A percentile compares a stretch with the other conserved stretches of the same genome.
Conservation (phyloP, 2,329 filamentous ascomycete genomes). For the Lachnellula willkommii region DNA sequence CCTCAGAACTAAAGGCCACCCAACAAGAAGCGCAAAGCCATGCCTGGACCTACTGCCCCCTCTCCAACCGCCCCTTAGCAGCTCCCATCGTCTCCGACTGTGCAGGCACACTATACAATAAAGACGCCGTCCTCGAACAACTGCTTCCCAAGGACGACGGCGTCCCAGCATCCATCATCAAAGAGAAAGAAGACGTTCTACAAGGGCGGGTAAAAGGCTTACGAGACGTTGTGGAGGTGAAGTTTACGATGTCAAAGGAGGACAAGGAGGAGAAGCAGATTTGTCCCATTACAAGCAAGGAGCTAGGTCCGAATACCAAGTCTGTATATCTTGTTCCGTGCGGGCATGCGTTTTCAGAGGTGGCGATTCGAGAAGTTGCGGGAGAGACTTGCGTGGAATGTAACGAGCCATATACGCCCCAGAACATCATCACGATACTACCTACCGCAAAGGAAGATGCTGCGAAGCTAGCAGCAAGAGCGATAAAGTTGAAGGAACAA, state of each 20-base stretch:
- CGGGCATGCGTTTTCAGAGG: constrained; percentile 88
- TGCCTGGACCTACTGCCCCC: constrained; percentile 78
- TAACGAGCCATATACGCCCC: constrained; percentile 63
- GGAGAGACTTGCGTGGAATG: constrained; percentile 66
- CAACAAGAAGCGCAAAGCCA: constrained; percentile 80
- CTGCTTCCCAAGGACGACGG: constrained; percentile 51
- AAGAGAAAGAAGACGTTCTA: constrained; percentile 57
- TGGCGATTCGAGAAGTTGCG: constrained; percentile 74
- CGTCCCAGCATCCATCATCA: constrained; percentile 35
- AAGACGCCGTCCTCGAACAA: constrained; percentile 76
- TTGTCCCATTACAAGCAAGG: constrained; percentile 84
- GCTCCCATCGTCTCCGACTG: constrained; percentile 74
- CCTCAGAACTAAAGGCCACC: constrained; percentile 83
- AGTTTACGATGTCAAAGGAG: constrained; percentile 53
- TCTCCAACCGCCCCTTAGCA: constrained; percentile 70
- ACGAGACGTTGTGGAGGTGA: constrained; percentile 81
- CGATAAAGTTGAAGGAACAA: constrained; percentile 62
- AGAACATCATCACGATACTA: constrained; percentile 79
- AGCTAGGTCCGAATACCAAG: constrained; percentile 71
- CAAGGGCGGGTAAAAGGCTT: constrained; percentile 66
- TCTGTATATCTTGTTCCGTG: constrained; percentile 90
- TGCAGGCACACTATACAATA: constrained; percentile 84
- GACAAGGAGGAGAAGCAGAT: constrained; percentile 57
- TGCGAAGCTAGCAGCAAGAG: constrained; percentile 57
- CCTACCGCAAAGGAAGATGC: constrained; percentile 67